Conservation (phyloP, 345 rosid species). For the Populus nigra region DNA sequence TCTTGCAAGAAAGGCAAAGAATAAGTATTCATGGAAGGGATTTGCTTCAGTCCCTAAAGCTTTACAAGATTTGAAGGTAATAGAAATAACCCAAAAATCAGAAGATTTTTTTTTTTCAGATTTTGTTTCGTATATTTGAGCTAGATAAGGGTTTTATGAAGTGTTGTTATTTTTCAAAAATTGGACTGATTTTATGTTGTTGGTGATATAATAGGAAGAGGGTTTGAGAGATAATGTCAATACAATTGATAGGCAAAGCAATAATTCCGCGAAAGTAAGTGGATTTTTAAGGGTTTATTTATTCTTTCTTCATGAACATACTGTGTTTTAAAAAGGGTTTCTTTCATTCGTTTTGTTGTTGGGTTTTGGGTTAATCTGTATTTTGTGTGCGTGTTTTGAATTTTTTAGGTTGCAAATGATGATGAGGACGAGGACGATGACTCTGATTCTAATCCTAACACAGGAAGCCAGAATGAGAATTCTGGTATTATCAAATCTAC, state of each 20-base stretch:
- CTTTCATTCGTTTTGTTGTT: background rate
- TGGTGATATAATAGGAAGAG: conserved; percentile 45
- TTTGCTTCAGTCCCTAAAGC: conserved; percentile 66
- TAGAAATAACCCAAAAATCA: background rate
- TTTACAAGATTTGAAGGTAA: conserved; percentile 57
- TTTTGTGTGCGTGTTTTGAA: background rate
- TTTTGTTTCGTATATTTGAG: background rate
- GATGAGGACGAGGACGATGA: conserved; percentile 50
- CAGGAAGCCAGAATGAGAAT: conserved; percentile 61
- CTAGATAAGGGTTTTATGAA: background rate
- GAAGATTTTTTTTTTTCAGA: no score
- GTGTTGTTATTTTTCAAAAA: background rate
- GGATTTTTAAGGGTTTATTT: background rate
- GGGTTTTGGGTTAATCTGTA: background rate
- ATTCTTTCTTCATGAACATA: background rate
- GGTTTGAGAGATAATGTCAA: conserved; percentile 51
- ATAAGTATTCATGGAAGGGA: conserved; percentile 82
- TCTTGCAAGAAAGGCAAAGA: conserved; percentile 40
- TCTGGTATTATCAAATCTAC: conserved; percentile 48
- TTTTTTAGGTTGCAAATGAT: conserved; percentile 49
- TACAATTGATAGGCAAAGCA: conserved; percentile 29
- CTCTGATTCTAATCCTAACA: conserved; percentile 46
- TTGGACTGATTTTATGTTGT: conserved; percentile 9
- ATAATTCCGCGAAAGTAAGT: conserved; percentile 53
- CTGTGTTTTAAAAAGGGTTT: no score